These are phyloP conservation scores for Dendrocalamus latiflorus DNA, from an alignment of 202 grass and related monocot genomes.

Conservation along the genomic window DNA sequence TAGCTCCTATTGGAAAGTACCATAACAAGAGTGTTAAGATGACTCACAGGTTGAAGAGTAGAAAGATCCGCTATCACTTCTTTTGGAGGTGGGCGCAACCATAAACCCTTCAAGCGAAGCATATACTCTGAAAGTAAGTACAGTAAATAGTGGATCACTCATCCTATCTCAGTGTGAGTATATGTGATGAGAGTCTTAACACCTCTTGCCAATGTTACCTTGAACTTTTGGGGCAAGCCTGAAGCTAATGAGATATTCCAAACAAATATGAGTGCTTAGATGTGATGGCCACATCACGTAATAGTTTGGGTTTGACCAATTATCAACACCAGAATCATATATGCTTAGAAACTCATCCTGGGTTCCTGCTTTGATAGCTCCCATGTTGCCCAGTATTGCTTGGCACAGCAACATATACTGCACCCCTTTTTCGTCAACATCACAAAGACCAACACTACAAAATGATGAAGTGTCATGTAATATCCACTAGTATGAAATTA, in stretches of 20 bases:
- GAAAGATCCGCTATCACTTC: slow-evolving; percentile 22
- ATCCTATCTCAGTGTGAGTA: not conserved
- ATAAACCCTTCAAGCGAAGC: slow-evolving; percentile 30
- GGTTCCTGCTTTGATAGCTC: slow-evolving; percentile 20
- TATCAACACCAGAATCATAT: slow-evolving; percentile 34
- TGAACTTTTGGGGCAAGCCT: slow-evolving; percentile 46
- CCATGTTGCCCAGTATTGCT: slow-evolving; percentile 42
- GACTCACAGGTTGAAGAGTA: slow-evolving; percentile 39
- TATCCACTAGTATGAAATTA: not conserved
- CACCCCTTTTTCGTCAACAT: slow-evolving; percentile 62
- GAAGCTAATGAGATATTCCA: too few relatives aligned
- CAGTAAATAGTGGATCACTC: not conserved
- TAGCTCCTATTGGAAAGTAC: not conserved
- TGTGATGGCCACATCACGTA: slow-evolving; percentile 30
- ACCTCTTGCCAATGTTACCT: slow-evolving; percentile 16
- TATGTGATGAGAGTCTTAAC: not conserved
- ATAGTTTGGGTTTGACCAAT: slow-evolving; percentile 35
- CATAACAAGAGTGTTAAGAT: not conserved
- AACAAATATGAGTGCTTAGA: too few relatives aligned
- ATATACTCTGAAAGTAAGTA: slow-evolving; percentile 49
- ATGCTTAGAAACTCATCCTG: slow-evolving; percentile 10
- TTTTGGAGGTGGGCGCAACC: slow-evolving; percentile 9
- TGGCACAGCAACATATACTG: slow-evolving; percentile 60
- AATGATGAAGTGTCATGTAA: not conserved
- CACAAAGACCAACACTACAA: slow-evolving; percentile 48